Percentiles rank a stretch among this genome's conserved stretches.
Evolutionary conservation across 371 early-diverging fungal genomes (phyloP).

Genomic region (Dipsacomyces acuminosporus): DNA sequence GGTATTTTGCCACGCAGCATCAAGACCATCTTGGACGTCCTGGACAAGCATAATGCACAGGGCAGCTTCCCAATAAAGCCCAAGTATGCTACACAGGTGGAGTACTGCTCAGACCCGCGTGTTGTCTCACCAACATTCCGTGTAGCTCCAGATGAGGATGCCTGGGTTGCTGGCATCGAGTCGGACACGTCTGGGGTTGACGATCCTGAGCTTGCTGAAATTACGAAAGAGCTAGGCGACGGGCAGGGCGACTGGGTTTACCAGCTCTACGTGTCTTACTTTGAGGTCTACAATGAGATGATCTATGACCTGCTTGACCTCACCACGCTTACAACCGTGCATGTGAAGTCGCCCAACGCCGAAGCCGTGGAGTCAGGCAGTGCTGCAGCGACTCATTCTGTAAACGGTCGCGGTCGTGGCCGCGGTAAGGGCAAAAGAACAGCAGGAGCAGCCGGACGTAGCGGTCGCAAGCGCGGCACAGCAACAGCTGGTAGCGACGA

Average conservation of each 20-base stretch:
- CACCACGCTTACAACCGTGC: constrained; percentile 34
- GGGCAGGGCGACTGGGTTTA: constrained; percentile 53
- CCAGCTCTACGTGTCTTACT: constrained; percentile 68
- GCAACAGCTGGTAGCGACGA: not conserved
- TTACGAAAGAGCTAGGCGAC: constrained; percentile 18
- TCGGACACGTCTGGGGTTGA: not conserved
- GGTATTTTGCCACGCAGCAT: constrained; percentile 63
- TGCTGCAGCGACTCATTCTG: not conserved
- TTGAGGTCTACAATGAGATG: constrained; percentile 81
- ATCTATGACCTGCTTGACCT: constrained; percentile 71
- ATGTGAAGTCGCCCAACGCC: constrained; percentile 3
- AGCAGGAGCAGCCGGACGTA: not conserved
- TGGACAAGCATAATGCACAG: constrained; percentile 24
- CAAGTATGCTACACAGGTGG: constrained; percentile 44
- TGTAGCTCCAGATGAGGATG: constrained; percentile 37
- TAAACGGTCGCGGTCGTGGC: not conserved
- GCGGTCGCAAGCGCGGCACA: not conserved
- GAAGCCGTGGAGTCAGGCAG: not conserved
- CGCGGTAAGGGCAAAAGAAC: constrained; percentile 1
- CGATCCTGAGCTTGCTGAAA: constrained; percentile 6
- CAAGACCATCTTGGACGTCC: constrained; percentile 52
- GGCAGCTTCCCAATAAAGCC: constrained; percentile 35
- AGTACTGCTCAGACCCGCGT: constrained; percentile 43
- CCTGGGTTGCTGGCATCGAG: constrained; percentile 24
- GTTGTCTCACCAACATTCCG: constrained; percentile 25